A percentile compares a stretch with the other conserved stretches of the same genome.
Evolutionary conservation across 202 grass and related monocot genomes (phyloP).

Genomic region (Miscanthus sacchariflorus): DNA sequence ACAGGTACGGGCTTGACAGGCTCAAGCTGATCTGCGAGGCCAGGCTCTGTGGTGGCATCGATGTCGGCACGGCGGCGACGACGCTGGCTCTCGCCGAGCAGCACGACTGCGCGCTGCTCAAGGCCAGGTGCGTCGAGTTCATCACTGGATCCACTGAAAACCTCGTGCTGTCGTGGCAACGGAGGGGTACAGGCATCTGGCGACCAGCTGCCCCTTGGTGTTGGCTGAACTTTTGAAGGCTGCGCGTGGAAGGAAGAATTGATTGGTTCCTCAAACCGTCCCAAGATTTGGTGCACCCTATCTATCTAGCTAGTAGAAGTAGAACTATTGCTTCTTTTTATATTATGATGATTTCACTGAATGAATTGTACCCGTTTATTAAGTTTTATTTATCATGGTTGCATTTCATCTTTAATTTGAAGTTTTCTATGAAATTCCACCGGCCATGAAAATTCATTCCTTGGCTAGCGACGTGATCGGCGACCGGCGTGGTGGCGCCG

Average conservation of each 20-base stretch:
- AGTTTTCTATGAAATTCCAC: too few relatives aligned
- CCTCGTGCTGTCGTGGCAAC: background rate
- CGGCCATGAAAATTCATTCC: too few relatives aligned
- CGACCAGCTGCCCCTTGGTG: background rate
- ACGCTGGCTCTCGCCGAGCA: background rate
- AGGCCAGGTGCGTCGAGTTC: background rate
- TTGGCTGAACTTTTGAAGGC: background rate
- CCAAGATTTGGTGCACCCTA: too few relatives aligned
- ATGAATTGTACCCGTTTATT: too few relatives aligned
- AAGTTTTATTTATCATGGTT: too few relatives aligned
- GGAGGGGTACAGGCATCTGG: background rate
- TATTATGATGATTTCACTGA: too few relatives aligned
- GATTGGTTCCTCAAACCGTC: too few relatives aligned
- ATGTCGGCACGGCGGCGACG: background rate
- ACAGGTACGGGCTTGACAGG: slow-evolving; percentile 19
- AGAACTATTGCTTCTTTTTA: too few relatives aligned
- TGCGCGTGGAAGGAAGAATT: background rate
- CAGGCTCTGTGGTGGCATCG: background rate
- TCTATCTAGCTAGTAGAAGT: too few relatives aligned
- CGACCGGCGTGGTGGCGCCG: too few relatives aligned
- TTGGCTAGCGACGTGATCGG: too few relatives aligned
- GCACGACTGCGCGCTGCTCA: background rate
- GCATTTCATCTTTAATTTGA: too few relatives aligned
- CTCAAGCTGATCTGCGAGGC: background rate
- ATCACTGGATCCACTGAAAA: background rate